Base-by-base conservation (phyloP, 176 grass and related monocot genomes). In the Calamus simplicifolius region DNA sequence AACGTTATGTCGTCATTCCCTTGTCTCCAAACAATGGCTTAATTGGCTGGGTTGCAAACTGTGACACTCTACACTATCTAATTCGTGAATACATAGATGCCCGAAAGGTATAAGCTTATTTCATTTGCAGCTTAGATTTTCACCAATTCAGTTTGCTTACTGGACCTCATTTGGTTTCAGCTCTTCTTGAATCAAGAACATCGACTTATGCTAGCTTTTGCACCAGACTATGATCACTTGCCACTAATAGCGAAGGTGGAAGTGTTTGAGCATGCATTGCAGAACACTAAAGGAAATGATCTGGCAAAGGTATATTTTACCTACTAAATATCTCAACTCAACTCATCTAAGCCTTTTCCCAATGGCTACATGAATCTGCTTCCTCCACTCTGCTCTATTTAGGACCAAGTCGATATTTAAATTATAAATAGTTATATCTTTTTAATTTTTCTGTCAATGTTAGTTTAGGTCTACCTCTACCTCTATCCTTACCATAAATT, bases 101-200 rank as follows among this genome's bases (percentile, higher is more conserved):
- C 58, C 79, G 92, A 78, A 97, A 97, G 92, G 92, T 91, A 76
- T 88, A 76, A 14, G 25, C 52, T 62, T 8, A 14, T 35, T 51
- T 19, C 4, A 58, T n/a, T 43, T 10, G 12, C 35, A 12, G 35
- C 8, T 43, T 43, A 43, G 35, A 12, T 43, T 35, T 43, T 43
- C 35, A 35, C 10, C 35, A 43, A 43, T 43, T 43, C 35, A 43
- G 35, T 43, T 43, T 43, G 12, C 8, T 43, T 43, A 43, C 35
- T 13, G 35, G 35, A 43, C 10, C 3, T 43, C 35, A 43, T 81
- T 58, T 67, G 56, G 54, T 62, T 81, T 50, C 71, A 97, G 87
- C 88, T 97, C 77, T 87, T 85, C 68, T 84, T 97, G 63, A 97
- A 97, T 85, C 92, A 97, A 71, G 93, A 97, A 64, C 87, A 97